Conservation (phyloP, 2,329 filamentous ascomycete species). For the Ophiognomonia clavigignenti-juglandacearum region DNA sequence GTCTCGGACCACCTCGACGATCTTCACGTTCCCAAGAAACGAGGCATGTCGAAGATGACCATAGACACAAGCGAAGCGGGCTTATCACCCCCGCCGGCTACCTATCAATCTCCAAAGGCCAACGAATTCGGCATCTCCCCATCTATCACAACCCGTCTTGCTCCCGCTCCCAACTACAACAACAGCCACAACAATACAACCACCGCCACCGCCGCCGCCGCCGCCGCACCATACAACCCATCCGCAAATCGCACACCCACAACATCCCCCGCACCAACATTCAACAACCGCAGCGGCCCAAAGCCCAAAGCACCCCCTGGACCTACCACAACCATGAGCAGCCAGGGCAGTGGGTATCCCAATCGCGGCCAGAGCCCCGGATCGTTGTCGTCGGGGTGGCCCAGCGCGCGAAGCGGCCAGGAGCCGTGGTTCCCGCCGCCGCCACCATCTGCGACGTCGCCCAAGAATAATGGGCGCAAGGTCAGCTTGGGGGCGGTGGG, state of each 20-base stretch:
- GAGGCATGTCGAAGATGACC: not conserved
- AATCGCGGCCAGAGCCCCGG: not conserved
- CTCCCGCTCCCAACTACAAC: not conserved
- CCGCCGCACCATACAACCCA: not conserved
- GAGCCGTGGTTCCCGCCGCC: conserved; percentile 14
- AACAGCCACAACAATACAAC: too few relatives aligned
- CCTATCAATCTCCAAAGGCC: conserved; percentile 5
- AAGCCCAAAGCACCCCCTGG: too few relatives aligned
- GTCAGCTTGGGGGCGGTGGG: not conserved
- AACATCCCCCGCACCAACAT: not conserved
- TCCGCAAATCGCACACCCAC: not conserved
- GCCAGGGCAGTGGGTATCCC: conserved; percentile 15
- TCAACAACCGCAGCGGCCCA: not conserved
- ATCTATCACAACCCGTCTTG: not conserved
- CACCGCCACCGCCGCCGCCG: too few relatives aligned
- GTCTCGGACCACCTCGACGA: not conserved
- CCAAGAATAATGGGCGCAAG: conserved; percentile 5
- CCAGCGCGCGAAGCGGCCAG: conserved; percentile 1
- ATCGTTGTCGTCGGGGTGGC: conserved; percentile 12
- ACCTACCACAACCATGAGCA: conserved; percentile 14
- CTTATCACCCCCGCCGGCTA: conserved; percentile 2
- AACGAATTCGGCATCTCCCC: conserved; percentile 5
- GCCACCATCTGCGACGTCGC: conserved; percentile 14
- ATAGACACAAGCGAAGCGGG: conserved; percentile 10
- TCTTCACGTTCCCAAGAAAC: not conserved